Base-by-base conservation (phyloP, 2,329 filamentous ascomycete genomes). In the Stagonosporopsis cucurbitacearum region DNA sequence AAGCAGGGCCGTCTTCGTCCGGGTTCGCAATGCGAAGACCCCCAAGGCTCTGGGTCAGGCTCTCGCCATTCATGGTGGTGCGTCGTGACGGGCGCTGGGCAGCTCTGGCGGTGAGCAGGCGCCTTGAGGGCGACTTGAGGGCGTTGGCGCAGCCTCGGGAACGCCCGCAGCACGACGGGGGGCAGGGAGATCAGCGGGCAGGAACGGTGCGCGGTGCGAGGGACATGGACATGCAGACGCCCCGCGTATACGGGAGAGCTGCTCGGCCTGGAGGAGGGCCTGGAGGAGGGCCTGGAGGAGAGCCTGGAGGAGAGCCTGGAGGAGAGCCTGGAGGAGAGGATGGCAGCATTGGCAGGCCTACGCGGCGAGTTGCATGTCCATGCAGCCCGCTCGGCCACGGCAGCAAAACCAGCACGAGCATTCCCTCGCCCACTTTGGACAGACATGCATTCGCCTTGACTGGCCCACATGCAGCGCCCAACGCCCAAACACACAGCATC, bases 1-100 rank as follows among this genome's bases (percentile, higher is more conserved):
- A 64, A 7, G 63, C 56, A 45, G 56, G 59, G 58, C 80, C 80
- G 58, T 85, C 83, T 79, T 95, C 87, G 79, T 97, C 93, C 51
- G 94, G 94, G 77, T 98, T 99, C 69, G 95, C 94, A 77, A 99
- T 98, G 76, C 94, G 91, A 77, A 99, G 82, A 70, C 94, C 94
- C 72, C 95, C 95, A 71, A 98, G 84, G 72, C 92, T 91, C 80
- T 93, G 90, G 73, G 92, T 95, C 65, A 98, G 86, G 78, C 91
- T 96, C 75, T 96, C 92, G 78, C 91, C 91, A 80, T 92, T 91
- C 92, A 97, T 97, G 76, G 74, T 71, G 67, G 64, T 62, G 61
- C 68, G 58, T 55, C 46, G 6, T 30, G 26, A 11, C 25, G 9
- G n/a, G n/a, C n/a, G 25, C 45, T 54, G 69, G 62, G 62, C 66